These are phyloP conservation scores for Peltaster fructicola DNA, from an alignment of 2,329 filamentous ascomycete species.

Conservation along the genomic window DNA sequence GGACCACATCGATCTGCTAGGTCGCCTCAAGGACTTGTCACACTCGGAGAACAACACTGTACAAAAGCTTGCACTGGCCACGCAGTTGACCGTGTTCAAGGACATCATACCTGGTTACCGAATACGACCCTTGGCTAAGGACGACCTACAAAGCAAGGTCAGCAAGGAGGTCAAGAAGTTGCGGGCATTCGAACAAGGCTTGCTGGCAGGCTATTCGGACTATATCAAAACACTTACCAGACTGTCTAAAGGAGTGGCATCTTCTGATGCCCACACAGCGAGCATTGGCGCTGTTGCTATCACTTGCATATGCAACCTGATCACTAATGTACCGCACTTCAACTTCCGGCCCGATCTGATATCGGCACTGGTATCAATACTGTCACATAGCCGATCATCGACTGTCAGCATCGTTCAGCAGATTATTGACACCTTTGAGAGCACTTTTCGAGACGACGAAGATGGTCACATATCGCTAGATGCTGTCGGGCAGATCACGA, in stretches of 20 bases:
- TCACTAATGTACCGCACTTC: conserved; percentile 81
- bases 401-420: too few species aligned
- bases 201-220: conserved; percentile 67
- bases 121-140: conserved; percentile 66
- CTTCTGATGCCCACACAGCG: conserved; percentile 18
- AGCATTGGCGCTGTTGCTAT: conserved; percentile 56
- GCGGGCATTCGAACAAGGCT: conserved; percentile 69
- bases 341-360: conserved; percentile 83
- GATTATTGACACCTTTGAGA: conserved; percentile 64
- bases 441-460: conserved; percentile 69
- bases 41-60: conserved; percentile 53
- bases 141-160: conserved; percentile 58
- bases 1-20: conserved; percentile 67
- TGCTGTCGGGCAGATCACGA: conserved; percentile 64
- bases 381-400: conserved; percentile 67
- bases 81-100: conserved; percentile 81
- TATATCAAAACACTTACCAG: conserved; percentile 63
- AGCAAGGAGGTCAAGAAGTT: conserved; percentile 81
- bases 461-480: conserved; percentile 80
- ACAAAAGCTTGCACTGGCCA: conserved; percentile 69
- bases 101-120: conserved; percentile 93
- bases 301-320: conserved; percentile 64
- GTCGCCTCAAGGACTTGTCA: conserved; percentile 56
- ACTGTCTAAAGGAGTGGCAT: conserved; percentile 41
- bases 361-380: conserved; percentile 68